Evolutionary conservation across 352 stramenopile genomes (phyloP), one percentile per base, ranked within the genome.

Genomic region (Peronospora belbahrii): DNA sequence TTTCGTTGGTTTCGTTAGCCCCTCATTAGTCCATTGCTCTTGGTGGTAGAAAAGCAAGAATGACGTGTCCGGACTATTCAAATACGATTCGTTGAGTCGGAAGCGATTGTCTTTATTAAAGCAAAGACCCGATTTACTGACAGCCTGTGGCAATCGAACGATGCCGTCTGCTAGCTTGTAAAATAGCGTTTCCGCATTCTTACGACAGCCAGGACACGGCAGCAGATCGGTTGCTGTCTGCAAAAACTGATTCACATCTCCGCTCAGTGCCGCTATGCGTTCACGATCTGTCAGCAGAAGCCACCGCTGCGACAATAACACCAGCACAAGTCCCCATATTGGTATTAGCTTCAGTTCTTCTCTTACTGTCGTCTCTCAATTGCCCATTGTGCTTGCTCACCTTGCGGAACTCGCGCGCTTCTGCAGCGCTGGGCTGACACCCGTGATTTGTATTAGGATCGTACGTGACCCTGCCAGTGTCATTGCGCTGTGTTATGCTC

Each of bases 401-500:
- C 77, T 90, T 90, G 55, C 75, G 79, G 48, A 90, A 90, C 51
- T 90, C 79, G 60, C 79, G 79, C 40, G 65, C 70, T 45, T 90
- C 79, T 14, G 76, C 73, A 10, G 65, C 53, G 17, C 62, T 85
- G n/a, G 76, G 75, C 37, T 85, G 72, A 50, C 72, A 89, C 37
- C 79, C 61, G 17, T 68, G 84, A 37, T 53, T 57, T n/a, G 33
- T 35, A 22, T 49, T 52, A 13, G 43, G 34, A 19, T 34, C 45
- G 35, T 65, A 69, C 32, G 58, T 52, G 2, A 27, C 22, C 2
- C 25, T 34, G 32, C 39, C 23, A n/a, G n/a, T n/a, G 17, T 50
- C 37, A 19, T 25, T 23, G 25, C 14, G 23, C 35, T 39, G 43
- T 34, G 50, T 54, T 13, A 23, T 48, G 45, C 56, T 58, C 44